Conservation (phyloP, 352 stramenopile genomes). For the Blastocystis sp. region DNA sequence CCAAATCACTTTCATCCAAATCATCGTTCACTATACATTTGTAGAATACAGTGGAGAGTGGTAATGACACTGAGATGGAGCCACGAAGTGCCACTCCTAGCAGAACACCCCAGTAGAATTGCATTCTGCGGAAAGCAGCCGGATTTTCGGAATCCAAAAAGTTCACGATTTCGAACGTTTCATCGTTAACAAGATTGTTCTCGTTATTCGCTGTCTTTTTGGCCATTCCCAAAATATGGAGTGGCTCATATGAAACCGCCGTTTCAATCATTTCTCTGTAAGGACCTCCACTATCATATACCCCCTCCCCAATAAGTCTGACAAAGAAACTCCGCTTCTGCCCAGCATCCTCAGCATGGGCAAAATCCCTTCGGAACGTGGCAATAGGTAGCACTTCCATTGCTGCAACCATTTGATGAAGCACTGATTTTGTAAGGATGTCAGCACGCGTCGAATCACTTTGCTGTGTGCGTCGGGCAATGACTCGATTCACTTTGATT, state of each 20-base stretch:
- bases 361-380: slow-evolving; percentile 11
- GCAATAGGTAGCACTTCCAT: slow-evolving; percentile 7
- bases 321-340: slow-evolving; percentile 59
- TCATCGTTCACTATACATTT: neutral
- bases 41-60: neutral
- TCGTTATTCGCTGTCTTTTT: neutral
- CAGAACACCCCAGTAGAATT: slow-evolving; percentile 48
- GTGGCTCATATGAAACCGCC: neutral
- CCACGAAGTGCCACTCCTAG: slow-evolving; percentile 19
- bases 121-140: neutral
- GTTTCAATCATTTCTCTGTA: slow-evolving; percentile 49
- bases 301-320: slow-evolving; percentile 34
- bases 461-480: neutral
- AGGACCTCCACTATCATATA: slow-evolving; percentile 51
- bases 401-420: neutral
- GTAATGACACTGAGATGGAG: neutral
- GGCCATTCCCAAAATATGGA: neutral
- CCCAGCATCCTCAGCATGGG: slow-evolving; percentile 50
- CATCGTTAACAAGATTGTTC: neutral
- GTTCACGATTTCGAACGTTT: neutral
- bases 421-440: neutral
- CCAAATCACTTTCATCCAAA: neutral
- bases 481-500: slow-evolving; percentile 14
- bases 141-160: neutral
- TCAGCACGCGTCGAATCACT: neutral